A percentile compares a stretch with the other conserved stretches of the same genome.
phyloP scores from a whole-genome alignment of 2,329 filamentous ascomycete genomes.

The Aureobasidium sp. region DNA sequence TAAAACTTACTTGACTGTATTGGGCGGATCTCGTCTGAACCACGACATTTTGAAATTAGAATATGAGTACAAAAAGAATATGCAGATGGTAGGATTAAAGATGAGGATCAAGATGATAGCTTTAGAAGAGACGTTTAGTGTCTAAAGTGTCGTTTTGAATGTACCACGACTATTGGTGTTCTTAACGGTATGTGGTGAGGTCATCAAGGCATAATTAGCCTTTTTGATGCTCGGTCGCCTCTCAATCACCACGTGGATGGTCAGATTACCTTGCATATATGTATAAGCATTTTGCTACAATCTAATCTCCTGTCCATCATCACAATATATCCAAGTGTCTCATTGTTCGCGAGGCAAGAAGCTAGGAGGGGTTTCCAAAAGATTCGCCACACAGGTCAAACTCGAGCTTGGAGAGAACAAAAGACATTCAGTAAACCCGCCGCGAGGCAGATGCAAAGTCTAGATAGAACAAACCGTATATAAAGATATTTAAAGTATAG shows the following conservation, averaged over 20 bases:
- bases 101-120: background rate
- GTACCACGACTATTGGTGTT: background rate
- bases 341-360: background rate
- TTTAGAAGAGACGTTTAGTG: background rate
- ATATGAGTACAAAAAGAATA: no score
- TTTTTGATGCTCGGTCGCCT: background rate
- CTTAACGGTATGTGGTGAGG: background rate
- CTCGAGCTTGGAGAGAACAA: background rate
- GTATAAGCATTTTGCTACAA: background rate
- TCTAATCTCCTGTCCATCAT: background rate
- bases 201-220: background rate
- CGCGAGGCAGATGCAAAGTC: slow-evolving; percentile 1
- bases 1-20: background rate
- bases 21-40: background rate
- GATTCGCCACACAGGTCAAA: background rate
- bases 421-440: background rate
- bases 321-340: no score
- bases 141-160: no score
- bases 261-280: background rate
- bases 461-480: background rate
- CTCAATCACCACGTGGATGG: background rate
- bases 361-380: background rate
- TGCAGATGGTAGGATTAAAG: background rate
- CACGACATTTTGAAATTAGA: background rate
- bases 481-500: background rate